These are phyloP conservation scores for Dunaliella sp. DNA, from an alignment of 139 green algal genomes.

Conservation along the genomic window DNA sequence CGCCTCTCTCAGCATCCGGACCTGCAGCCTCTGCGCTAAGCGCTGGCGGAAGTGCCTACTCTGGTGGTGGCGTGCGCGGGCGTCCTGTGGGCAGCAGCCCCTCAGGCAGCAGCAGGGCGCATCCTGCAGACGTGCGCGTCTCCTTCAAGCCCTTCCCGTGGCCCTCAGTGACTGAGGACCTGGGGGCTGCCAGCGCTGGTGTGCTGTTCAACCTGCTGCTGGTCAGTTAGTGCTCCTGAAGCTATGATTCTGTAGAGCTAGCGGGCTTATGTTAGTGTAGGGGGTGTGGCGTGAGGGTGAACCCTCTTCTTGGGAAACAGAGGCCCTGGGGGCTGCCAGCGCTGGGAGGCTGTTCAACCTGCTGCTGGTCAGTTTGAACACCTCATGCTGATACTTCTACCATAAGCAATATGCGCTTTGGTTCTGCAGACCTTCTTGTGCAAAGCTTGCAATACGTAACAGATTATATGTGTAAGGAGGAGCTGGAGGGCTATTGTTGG, in stretches of 20 bases:
- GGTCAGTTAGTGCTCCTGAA: conserved; percentile 34
- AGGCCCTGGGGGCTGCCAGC: conserved; percentile 53
- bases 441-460: no score
- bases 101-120: neutral
- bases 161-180: conserved; percentile 55
- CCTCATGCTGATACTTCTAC: no score
- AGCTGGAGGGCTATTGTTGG: no score
- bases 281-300: no score
- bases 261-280: no score
- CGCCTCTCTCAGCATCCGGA: neutral
- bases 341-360: conserved; percentile 72
- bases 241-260: no score
- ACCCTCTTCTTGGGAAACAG: no score
- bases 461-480: no score
- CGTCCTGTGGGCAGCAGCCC: neutral
- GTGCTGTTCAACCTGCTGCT: conserved; percentile 78
- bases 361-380: conserved; percentile 55
- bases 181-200: conserved; percentile 52
- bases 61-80: neutral
- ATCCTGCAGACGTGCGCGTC: conserved; percentile 10
- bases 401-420: no score
- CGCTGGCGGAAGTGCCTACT: neutral
- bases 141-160: conserved; percentile 73
- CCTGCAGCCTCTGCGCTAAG: neutral
- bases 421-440: no score